Base-by-base conservation (phyloP, 148 eudicot genomes). In the Cornus controversa region DNA sequence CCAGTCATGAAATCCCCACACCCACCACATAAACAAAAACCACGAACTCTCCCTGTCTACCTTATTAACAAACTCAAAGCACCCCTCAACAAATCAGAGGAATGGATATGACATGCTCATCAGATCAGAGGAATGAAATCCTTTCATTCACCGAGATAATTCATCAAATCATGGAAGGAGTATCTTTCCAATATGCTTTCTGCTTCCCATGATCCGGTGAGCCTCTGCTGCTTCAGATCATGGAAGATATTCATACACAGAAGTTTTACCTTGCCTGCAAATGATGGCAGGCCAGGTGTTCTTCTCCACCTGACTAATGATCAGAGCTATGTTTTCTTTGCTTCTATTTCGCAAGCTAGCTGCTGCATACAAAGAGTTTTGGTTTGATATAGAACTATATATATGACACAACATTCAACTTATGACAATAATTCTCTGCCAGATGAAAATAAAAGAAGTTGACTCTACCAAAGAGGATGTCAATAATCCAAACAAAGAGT, bases 231-330 rank as follows among this genome's bases (percentile, higher is more conserved):
- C 97, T 62, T 87, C 86, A 22, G 93, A 87, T 75, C 93, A 78
- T 2, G 90, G 86, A 29, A 91, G 80, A 62, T 76, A 79, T 72
- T 90, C 90, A 78, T 84, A 80, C 54, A 95, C 82, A 95, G 69
- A 11, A 94, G 96, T 80, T 90, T 93, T 77, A 95, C 89, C 79
- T 90, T 89, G 25, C 92, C 90, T 4, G 79, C 87, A n/a, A 45
- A 75, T 82, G 26, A 95, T 90, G 22, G 98, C 98, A 5, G 98
- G 97, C 98, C 98, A 95, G 18, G 91, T 94, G 14, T 91, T 91
- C 86, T 93, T 91, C 87, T 93, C 96, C 78, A 95, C 97, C 69
- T 95, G 96, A 72, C 89, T 91, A 58, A 91, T 89, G 53, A 95
- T 93, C 31, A 26, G 69, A 73, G 97, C 90, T 87, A 91, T 95